phyloP scores from a whole-genome alignment of 306 rosid genomes.

The Purshia tridentata region DNA sequence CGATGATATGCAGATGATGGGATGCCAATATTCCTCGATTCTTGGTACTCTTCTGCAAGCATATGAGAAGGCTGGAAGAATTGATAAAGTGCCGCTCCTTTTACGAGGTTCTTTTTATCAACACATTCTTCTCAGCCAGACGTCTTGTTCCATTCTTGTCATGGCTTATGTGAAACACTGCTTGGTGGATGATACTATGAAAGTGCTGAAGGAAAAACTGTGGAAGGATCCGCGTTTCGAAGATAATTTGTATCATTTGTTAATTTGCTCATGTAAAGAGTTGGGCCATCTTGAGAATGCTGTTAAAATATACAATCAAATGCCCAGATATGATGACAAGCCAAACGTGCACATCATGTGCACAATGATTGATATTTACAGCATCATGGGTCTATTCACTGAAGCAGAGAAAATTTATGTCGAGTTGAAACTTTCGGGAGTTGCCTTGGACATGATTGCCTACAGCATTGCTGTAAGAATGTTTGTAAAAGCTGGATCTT shows the following conservation, averaged over 20 bases:
- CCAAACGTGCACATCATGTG: constrained; percentile 74
- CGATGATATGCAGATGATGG: constrained; percentile 66
- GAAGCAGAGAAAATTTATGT: constrained; percentile 69
- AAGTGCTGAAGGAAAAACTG: constrained; percentile 57
- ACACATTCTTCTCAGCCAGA: constrained; percentile 68
- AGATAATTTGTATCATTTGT: constrained; percentile 77
- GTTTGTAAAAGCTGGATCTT: constrained; percentile 74
- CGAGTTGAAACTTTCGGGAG: constrained; percentile 54
- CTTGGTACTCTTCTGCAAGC: constrained; percentile 66
- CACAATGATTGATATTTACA: constrained; percentile 83
- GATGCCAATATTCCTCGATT: constrained; percentile 69
- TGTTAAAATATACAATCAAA: constrained; percentile 51
- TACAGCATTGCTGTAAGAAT: constrained; percentile 71
- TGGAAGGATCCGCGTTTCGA: constrained; percentile 73
- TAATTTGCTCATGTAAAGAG: constrained; percentile 88
- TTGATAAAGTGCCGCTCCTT: constrained; percentile 58
- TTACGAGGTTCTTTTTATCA: constrained; percentile 57
- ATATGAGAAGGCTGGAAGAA: constrained; percentile 67
- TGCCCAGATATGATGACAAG: constrained; percentile 42
- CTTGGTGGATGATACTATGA: constrained; percentile 66
- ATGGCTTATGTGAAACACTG: constrained; percentile 79
- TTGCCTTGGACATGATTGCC: constrained; percentile 72
- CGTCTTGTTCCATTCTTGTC: constrained; percentile 74
- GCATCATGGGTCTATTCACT: constrained; percentile 53
- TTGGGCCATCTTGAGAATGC: constrained; percentile 67